Percentiles rank a stretch among this genome's conserved stretches.
Conservation (phyloP, 176 grass and related monocot species). For the Juncus effusus region DNA sequence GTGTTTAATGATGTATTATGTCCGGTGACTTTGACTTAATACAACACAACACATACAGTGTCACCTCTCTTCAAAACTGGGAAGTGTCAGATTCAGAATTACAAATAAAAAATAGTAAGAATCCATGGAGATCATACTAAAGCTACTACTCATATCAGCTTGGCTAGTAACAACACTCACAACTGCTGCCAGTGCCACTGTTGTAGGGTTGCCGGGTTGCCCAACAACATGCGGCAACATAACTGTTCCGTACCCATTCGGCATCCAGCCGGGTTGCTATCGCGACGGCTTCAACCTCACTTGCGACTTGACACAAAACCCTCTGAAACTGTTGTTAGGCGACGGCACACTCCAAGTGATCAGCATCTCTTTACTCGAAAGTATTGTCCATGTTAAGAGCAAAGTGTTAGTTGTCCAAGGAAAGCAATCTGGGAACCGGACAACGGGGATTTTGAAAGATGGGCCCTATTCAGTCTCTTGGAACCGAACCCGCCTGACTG, state of each 20-base stretch:
- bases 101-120: no score
- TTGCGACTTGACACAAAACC: slow-evolving; percentile 15
- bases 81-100: no score
- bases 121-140: no score
- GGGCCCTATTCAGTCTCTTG: slow-evolving; percentile 1
- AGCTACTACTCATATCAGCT: no score
- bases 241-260: slow-evolving; percentile 40
- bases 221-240: slow-evolving; percentile 33
- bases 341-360: slow-evolving; percentile 24
- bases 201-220: slow-evolving; percentile 8
- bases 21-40: no score
- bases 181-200: neutral
- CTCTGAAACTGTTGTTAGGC: slow-evolving; percentile 36
- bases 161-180: no score
- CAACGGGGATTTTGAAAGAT: neutral
- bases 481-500: slow-evolving; percentile 23
- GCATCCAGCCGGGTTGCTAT: slow-evolving; percentile 29
- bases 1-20: no score
- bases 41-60: no score
- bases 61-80: no score
- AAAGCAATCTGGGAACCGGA: neutral
- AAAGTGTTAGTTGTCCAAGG: neutral
- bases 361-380: slow-evolving; percentile 4
- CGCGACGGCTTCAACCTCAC: slow-evolving; percentile 32
- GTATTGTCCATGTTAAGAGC: slow-evolving; percentile 5